Evolutionary conservation across 2,329 filamentous ascomycete species (phyloP).

Genomic region (Ascocoryne sarcoides): DNA sequence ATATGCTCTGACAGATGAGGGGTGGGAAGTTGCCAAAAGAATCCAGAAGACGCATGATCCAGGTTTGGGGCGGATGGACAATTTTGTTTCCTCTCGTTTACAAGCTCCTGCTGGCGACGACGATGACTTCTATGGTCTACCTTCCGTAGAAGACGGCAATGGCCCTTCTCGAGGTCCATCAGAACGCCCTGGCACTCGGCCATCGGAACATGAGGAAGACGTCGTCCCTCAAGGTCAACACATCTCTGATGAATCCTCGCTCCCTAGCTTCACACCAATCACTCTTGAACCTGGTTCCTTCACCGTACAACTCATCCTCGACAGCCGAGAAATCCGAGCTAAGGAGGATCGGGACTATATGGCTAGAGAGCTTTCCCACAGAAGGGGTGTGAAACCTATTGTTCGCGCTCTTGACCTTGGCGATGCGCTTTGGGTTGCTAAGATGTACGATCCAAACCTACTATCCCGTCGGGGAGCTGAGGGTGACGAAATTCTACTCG

Average conservation of each 20-base stretch:
- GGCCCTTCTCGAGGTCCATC: too few species aligned
- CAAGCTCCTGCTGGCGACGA: not conserved
- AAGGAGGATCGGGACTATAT: constrained; percentile 71
- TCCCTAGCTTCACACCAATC: constrained; percentile 46
- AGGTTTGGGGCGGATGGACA: constrained; percentile 10
- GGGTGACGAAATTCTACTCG: constrained; percentile 63
- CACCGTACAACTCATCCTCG: constrained; percentile 63
- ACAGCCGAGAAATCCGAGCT: constrained; percentile 65
- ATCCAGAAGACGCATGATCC: constrained; percentile 42
- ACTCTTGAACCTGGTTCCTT: constrained; percentile 56
- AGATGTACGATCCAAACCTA: constrained; percentile 50
- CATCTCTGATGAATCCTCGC: constrained; percentile 12
- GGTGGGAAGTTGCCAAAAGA: constrained; percentile 63
- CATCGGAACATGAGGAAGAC: constrained; percentile 2
- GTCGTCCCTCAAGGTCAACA: constrained; percentile 22
- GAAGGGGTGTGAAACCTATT: constrained; percentile 52
- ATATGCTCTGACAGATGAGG: constrained; percentile 67
- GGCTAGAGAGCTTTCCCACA: constrained; percentile 57
- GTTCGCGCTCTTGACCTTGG: constrained; percentile 64
- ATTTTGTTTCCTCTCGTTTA: constrained; percentile 5
- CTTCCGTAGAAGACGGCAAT: not conserved
- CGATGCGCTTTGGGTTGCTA: constrained; percentile 73
- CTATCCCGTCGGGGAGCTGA: constrained; percentile 49
- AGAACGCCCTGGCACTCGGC: not conserved
- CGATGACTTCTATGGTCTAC: constrained; percentile 1